Evolutionary conservation across 176 grass and related monocot species (phyloP).

Genomic region (Bromus sterilis): DNA sequence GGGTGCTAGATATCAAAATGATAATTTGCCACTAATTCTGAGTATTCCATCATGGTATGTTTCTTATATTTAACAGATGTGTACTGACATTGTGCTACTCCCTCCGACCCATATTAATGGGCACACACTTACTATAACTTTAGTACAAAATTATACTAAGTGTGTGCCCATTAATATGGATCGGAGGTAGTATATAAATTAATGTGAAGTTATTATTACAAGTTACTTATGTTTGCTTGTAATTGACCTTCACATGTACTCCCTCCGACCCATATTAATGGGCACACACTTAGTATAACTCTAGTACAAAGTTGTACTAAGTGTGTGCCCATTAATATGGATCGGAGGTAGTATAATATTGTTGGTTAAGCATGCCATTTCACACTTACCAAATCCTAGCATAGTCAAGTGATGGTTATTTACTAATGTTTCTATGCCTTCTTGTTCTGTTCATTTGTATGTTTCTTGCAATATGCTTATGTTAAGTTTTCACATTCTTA

Average conservation of each 20-base stretch:
- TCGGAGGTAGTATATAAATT: too few species aligned
- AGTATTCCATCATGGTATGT: background rate
- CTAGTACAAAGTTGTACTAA: too few species aligned
- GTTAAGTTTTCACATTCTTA: constrained; percentile 8
- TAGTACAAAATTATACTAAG: too few species aligned
- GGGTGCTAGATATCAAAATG: background rate
- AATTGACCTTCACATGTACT: background rate
- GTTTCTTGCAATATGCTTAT: background rate
- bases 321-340: too few species aligned
- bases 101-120: too few species aligned
- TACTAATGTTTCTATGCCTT: background rate
- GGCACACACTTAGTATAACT: too few species aligned
- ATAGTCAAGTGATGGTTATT: background rate
- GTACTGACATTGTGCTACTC: background rate
- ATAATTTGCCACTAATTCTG: background rate
- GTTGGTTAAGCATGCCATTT: background rate
- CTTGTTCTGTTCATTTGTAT: background rate
- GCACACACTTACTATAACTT: too few species aligned
- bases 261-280: too few species aligned
- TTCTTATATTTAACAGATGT: background rate
- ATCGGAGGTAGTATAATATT: too few species aligned
- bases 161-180: too few species aligned
- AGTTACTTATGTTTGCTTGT: constrained; percentile 1
- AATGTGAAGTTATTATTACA: background rate
- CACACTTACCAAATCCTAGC: background rate